phyloP scores from a whole-genome alignment of 2,329 filamentous ascomycete genomes.

The Podosphaera xanthii region DNA sequence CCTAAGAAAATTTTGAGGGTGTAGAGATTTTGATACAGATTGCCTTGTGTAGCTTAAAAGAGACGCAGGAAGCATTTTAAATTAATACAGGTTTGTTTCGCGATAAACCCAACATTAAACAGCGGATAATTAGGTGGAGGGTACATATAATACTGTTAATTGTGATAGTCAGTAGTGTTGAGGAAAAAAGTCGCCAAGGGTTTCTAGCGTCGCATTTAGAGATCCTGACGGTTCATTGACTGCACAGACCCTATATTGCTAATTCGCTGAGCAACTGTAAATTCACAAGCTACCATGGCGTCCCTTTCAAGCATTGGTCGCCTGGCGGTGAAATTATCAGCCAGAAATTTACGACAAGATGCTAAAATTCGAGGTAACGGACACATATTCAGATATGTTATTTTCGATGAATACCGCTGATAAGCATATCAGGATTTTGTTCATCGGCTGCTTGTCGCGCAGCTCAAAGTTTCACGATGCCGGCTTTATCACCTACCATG shows the following conservation, averaged over 20 bases:
- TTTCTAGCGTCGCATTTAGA: too few relatives aligned
- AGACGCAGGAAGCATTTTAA: neutral
- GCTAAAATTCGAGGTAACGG: slow-evolving; percentile 33
- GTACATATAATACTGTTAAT: too few relatives aligned
- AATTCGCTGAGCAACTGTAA: slow-evolving; percentile 3
- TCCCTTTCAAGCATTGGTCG: slow-evolving; percentile 42
- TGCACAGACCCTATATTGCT: too few relatives aligned
- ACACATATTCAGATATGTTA: slow-evolving; percentile 2
- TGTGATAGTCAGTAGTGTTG: too few relatives aligned
- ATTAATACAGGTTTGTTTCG: too few relatives aligned
- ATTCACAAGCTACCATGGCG: slow-evolving; percentile 29
- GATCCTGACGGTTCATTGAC: too few relatives aligned
- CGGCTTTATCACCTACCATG: slow-evolving; percentile 78
- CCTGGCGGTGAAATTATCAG: slow-evolving; percentile 35
- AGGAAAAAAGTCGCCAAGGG: too few relatives aligned
- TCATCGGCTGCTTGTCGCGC: slow-evolving; percentile 40
- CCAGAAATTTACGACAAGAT: slow-evolving; percentile 29
- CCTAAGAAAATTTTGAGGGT: neutral
- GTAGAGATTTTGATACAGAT: neutral
- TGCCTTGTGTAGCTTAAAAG: neutral
- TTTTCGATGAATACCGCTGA: slow-evolving; percentile 5
- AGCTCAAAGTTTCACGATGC: slow-evolving; percentile 78
- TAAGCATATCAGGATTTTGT: slow-evolving; percentile 30
- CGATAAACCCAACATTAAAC: too few relatives aligned
- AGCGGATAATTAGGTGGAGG: too few relatives aligned